Conservation (phyloP, 2,329 filamentous ascomycete genomes). For the Stagonosporopsis cucurbitacearum region DNA sequence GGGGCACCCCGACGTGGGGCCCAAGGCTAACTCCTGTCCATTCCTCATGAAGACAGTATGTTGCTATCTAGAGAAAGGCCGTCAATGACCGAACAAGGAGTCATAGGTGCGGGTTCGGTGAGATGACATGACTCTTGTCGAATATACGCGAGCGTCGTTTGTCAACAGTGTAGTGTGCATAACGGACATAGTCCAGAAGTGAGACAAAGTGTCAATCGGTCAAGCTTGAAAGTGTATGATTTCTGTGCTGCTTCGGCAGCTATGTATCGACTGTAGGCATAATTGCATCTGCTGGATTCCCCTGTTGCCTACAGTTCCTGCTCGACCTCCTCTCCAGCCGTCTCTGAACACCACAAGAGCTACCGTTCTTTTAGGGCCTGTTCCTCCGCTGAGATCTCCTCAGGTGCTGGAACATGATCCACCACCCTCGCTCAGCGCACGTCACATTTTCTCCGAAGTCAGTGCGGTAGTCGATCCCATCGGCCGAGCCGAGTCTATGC, state of each 20-base stretch:
- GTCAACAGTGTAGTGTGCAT: too few relatives aligned
- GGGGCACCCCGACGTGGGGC: conserved; percentile 3
- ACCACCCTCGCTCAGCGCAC: background rate
- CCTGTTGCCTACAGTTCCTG: background rate
- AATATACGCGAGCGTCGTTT: background rate
- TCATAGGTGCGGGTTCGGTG: background rate
- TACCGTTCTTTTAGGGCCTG: background rate
- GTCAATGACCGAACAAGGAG: background rate
- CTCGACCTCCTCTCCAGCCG: background rate
- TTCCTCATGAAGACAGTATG: background rate
- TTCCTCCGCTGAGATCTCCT: background rate
- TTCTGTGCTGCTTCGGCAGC: background rate
- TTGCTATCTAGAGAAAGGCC: background rate
- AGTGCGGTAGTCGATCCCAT: background rate
- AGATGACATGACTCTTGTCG: background rate
- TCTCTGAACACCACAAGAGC: background rate
- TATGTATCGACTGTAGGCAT: background rate
- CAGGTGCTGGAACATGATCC: background rate
- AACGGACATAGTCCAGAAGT: background rate
- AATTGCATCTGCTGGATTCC: background rate
- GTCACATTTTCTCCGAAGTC: background rate
- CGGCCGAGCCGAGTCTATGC: background rate
- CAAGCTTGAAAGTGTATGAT: background rate
- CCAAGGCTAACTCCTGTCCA: background rate
- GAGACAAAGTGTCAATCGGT: background rate